phyloP scores from a whole-genome alignment of 2,329 filamentous ascomycete species.

The Magnaporthiopsis rhizophila region DNA sequence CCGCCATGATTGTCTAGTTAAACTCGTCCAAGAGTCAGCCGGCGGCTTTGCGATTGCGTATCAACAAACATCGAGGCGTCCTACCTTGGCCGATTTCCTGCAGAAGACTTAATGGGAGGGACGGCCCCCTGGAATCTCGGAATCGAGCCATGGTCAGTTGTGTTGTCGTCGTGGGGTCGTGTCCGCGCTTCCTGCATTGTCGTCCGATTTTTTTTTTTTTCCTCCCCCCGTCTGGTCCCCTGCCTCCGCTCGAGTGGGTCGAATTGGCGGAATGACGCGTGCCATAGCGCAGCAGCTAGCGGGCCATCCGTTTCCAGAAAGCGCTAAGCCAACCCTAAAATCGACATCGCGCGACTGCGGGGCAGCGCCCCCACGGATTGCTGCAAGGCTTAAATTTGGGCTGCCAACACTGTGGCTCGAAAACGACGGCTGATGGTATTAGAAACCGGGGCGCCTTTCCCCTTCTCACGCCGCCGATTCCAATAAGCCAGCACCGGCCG shows the following conservation, averaged over 20 bases:
- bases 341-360: slow-evolving; percentile 13
- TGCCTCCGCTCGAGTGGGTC: not conserved
- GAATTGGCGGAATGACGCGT: slow-evolving; percentile 1
- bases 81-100: slow-evolving; percentile 30
- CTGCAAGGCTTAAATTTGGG: not conserved
- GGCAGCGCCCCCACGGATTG: slow-evolving; percentile 5
- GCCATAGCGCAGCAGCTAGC: not conserved
- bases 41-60: not conserved
- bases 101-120: slow-evolving; percentile 34
- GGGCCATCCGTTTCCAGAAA: not conserved
- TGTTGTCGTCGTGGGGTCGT: not conserved
- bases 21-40: not conserved
- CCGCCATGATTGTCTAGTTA: not conserved
- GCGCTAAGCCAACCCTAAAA: slow-evolving; percentile 10
- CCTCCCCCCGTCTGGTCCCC: no score
- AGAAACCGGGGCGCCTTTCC: not conserved
- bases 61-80: not conserved
- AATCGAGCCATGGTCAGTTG: slow-evolving; percentile 14
- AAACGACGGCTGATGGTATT: not conserved
- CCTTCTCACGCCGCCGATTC: not conserved
- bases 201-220: not conserved
- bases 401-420: not conserved
- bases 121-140: slow-evolving; percentile 24
- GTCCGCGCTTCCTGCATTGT: not conserved
- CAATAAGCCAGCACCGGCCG: not conserved